phyloP scores from a whole-genome alignment of 2,329 filamentous ascomycete genomes.

The Penicillium sp. region DNA sequence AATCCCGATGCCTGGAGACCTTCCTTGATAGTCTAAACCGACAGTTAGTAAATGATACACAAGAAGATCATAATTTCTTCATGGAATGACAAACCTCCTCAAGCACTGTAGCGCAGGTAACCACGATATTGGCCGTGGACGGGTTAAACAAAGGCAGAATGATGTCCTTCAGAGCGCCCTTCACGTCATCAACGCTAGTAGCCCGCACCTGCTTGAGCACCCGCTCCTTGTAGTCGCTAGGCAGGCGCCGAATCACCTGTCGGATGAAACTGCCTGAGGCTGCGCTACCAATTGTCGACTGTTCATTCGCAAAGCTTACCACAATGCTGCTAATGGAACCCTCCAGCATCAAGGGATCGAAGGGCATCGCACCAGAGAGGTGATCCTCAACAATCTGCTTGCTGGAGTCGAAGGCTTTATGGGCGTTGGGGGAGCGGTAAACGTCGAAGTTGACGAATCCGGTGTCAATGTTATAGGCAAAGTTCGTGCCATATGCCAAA shows the following conservation, averaged over 20 bases:
- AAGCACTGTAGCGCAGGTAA: constrained; percentile 80
- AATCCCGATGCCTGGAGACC: constrained; percentile 70
- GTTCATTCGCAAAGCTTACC: constrained; percentile 74
- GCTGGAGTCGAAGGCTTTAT: constrained; percentile 72
- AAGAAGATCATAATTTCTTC: no score
- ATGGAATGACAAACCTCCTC: constrained; percentile 57
- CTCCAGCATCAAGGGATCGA: constrained; percentile 76
- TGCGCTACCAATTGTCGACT: constrained; percentile 72
- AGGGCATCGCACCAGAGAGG: constrained; percentile 58
- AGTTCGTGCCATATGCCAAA: constrained; percentile 79
- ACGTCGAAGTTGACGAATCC: constrained; percentile 76
- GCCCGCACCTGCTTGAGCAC: constrained; percentile 68
- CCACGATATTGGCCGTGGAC: constrained; percentile 69
- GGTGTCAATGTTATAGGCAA: constrained; percentile 66
- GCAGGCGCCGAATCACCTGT: constrained; percentile 66
- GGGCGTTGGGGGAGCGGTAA: constrained; percentile 81
- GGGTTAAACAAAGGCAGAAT: constrained; percentile 73
- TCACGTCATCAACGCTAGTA: constrained; percentile 69
- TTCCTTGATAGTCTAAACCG: constrained; percentile 59
- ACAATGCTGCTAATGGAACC: constrained; percentile 86
- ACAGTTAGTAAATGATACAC: no score
- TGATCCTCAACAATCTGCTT: constrained; percentile 66
- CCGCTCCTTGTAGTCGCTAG: constrained; percentile 66
- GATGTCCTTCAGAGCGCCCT: constrained; percentile 61
- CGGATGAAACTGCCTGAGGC: constrained; percentile 75